Conservation (phyloP, 768 basidiomycete genomes). For the Crucibulum laeve region DNA sequence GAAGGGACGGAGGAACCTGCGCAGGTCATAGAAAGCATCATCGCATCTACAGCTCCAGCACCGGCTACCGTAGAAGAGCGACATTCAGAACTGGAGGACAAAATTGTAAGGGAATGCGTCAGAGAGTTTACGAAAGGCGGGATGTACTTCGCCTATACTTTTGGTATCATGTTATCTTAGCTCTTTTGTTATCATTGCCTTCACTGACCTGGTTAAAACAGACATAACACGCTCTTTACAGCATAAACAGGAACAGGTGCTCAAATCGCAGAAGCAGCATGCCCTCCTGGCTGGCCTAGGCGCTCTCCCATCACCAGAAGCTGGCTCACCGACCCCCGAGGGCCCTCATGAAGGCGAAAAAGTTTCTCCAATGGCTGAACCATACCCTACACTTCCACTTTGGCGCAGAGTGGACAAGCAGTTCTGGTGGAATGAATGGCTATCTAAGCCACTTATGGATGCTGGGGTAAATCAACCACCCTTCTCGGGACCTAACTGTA, state of each 20-base stretch:
- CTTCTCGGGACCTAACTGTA: conserved; percentile 1
- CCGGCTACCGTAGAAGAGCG: conserved; percentile 62
- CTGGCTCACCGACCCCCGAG: conserved; percentile 12
- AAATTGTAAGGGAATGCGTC: conserved; percentile 76
- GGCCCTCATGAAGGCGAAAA: conserved; percentile 25
- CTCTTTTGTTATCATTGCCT: neutral
- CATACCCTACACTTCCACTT: conserved; percentile 72
- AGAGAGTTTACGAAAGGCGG: conserved; percentile 76
- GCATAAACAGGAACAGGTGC: conserved; percentile 66
- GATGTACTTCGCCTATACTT: conserved; percentile 88
- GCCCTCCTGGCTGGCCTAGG: conserved; percentile 58
- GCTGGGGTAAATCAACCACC: conserved; percentile 59
- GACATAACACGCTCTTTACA: conserved; percentile 83
- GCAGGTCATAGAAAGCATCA: conserved; percentile 51
- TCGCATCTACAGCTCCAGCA: conserved; percentile 57
- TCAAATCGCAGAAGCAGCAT: conserved; percentile 54
- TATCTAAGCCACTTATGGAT: conserved; percentile 81
- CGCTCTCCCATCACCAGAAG: conserved; percentile 34
- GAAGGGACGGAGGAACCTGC: conserved; percentile 42
- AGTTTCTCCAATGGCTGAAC: conserved; percentile 61
- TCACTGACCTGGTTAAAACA: conserved; percentile 19
- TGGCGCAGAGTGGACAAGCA: conserved; percentile 89
- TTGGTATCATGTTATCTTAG: conserved; percentile 46
- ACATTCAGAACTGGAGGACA: conserved; percentile 74
- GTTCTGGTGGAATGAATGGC: conserved; percentile 97